These are phyloP conservation scores for Leccinum barrowsii DNA, from an alignment of 768 basidiomycete species.

Conservation along the genomic window DNA sequence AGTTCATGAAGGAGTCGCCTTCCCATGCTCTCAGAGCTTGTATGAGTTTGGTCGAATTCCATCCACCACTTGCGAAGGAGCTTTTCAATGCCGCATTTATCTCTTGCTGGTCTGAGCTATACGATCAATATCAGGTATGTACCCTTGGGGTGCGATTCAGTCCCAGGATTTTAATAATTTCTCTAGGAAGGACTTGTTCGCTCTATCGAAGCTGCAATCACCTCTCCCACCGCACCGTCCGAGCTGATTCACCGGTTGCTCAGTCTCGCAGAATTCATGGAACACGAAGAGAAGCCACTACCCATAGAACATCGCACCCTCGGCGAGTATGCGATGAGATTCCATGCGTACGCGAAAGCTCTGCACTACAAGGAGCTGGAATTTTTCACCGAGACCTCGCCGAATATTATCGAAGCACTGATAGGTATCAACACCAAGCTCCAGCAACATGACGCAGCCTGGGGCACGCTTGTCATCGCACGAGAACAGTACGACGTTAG, in stretches of 20 bases:
- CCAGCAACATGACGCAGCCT: constrained; percentile 96
- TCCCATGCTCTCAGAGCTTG: constrained; percentile 97
- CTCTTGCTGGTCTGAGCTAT: constrained; percentile 95
- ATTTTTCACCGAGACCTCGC: constrained; percentile 89
- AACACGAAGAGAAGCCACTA: constrained; percentile 94
- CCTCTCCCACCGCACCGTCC: constrained; percentile 69
- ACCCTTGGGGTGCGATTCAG: background rate
- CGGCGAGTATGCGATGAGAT: constrained; percentile 90
- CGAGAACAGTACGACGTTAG: constrained; percentile 86
- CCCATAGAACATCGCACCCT: constrained; percentile 92
- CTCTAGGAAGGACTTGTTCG: constrained; percentile 89
- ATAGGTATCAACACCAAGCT: constrained; percentile 96
- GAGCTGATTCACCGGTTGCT: constrained; percentile 90
- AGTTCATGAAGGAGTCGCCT: constrained; percentile 97
- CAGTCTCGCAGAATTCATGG: constrained; percentile 97
- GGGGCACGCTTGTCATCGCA: constrained; percentile 91
- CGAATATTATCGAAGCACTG: constrained; percentile 87
- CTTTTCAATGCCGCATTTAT: constrained; percentile 98
- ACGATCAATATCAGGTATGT: constrained; percentile 90
- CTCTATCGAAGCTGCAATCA: constrained; percentile 83
- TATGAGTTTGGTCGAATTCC: constrained; percentile 88
- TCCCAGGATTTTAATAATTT: constrained; percentile 6
- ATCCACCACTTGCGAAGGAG: constrained; percentile 88
- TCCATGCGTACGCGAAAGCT: constrained; percentile 94
- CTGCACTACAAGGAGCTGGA: constrained; percentile 98